Base-by-base conservation (phyloP, 805 yeast species). In the Candida jianshihensis region DNA sequence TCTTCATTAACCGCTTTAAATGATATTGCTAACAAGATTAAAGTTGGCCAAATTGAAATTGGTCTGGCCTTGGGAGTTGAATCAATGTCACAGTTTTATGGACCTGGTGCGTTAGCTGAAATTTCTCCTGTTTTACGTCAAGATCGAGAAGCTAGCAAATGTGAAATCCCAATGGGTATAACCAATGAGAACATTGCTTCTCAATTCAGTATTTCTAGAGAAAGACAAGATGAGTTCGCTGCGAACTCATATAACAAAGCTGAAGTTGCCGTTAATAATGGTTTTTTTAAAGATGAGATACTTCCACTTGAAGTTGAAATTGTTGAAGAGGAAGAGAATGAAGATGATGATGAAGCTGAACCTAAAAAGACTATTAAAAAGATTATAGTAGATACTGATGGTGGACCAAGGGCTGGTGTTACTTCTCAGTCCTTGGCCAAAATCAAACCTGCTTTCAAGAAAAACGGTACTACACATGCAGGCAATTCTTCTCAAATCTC, bases 401-500 rank as follows among this genome's bases (percentile, higher is more conserved):
- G 89, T 57, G 97, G 97, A 10, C 92, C 95, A 57, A 77, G 97
- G 60, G 64, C 70, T 50, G 85, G 85, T 42, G 96, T 87, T 42
- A 87, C 95, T 30, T 76, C 88, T 27, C 78, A 73, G 47, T 74
- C 84, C 6, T 71, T 90, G 47, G 68, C 70, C 38, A 87, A 81
- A 60, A 64, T 90, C 50, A 79, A 71, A 62, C 95, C 97, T 12
- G 96, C 97, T 10, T 90, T 90, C 71, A 71, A 75, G 43, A 80
- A 80, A 47, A 48, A 47, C 34, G 97, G 97, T 41, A 58, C 81
- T 25, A 87, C 97, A 8, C 89, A 85, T 47, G 97, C 97, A 24
- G 97, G 97, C 51, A 90, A 90, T 61, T 86, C 97, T 2, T 90
- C 97, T 1, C 97, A 90, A 65, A 83, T 90, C 30, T 78, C 94